Evolutionary conservation across 495 filamentous ascomycete genomes (phyloP).

Genomic region (Annulohypoxylon bovei): DNA sequence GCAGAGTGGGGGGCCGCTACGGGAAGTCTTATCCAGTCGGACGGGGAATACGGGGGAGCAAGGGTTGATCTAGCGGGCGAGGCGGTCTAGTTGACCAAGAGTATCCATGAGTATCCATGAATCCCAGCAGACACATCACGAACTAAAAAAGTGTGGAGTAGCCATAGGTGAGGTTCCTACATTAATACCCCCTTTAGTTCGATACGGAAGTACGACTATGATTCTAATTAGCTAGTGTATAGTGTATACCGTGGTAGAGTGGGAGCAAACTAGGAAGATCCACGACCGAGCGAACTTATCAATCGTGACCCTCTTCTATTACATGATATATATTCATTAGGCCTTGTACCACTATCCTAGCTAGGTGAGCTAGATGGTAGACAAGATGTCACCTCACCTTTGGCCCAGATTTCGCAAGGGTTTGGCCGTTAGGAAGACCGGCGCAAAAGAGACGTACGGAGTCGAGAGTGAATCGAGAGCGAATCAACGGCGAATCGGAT

Average conservation of each 20-base stretch:
- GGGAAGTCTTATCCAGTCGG: conserved; percentile 40
- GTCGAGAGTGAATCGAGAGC: conserved; percentile 20
- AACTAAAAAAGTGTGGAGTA: conserved; percentile 35
- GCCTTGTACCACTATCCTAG: conserved; percentile 9
- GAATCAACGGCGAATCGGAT: conserved; percentile 35
- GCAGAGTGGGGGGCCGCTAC: conserved; percentile 40
- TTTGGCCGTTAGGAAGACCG: conserved; percentile 26
- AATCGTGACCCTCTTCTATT: conserved; percentile 32
- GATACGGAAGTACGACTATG: conserved; percentile 26
- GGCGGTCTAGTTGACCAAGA: conserved; percentile 40
- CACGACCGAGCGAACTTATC: conserved; percentile 15
- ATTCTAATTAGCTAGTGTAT: conserved; percentile 40
- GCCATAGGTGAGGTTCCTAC: conserved; percentile 23
- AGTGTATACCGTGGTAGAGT: conserved; percentile 33
- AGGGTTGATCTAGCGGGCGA: conserved; percentile 32
- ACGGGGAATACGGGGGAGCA: conserved; percentile 34
- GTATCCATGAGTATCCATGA: no score
- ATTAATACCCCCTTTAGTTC: conserved; percentile 20
- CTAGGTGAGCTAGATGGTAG: conserved; percentile 17
- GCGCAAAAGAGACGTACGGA: conserved; percentile 11
- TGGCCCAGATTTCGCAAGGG: conserved; percentile 6
- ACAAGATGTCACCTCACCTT: conserved; percentile 30
- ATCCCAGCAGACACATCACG: conserved; percentile 35
- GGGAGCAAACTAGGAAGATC: conserved; percentile 24
- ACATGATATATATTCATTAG: conserved; percentile 30